A percentile compares a stretch with the other conserved stretches of the same genome.
Evolutionary conservation across 2,329 filamentous ascomycete genomes (phyloP).

Genomic region (Ophiostoma novo-ulmi): DNA sequence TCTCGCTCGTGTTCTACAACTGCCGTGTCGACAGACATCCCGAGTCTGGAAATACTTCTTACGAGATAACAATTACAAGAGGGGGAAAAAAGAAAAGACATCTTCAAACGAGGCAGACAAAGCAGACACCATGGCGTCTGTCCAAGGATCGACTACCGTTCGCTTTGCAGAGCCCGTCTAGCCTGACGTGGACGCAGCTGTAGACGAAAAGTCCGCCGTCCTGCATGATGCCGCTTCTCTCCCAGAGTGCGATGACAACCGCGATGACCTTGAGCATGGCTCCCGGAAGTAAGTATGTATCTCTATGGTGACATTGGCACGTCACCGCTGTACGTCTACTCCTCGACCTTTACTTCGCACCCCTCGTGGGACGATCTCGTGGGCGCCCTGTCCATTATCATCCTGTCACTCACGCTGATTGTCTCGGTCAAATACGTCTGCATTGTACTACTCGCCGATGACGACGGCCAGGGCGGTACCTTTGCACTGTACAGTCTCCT

Average conservation of each 20-base stretch:
- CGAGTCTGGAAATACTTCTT: background rate
- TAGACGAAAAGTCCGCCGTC: background rate
- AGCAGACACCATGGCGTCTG: background rate
- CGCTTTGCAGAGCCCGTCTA: conserved; percentile 13
- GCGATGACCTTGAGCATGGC: conserved; percentile 18
- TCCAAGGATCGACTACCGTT: conserved; percentile 3
- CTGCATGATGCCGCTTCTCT: background rate
- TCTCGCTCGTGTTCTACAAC: background rate
- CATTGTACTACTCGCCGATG: conserved; percentile 61
- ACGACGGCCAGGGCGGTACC: conserved; percentile 62
- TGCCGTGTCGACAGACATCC: background rate
- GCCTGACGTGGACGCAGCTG: background rate
- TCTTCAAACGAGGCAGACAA: background rate
- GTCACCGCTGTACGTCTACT: conserved; percentile 63
- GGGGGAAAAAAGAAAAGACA: background rate
- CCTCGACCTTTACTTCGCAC: conserved; percentile 56
- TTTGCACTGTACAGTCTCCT: conserved; percentile 61
- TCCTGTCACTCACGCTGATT: conserved; percentile 65
- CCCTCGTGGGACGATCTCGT: conserved; percentile 56
- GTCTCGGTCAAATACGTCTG: conserved; percentile 65
- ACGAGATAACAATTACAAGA: background rate
- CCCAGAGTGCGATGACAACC: background rate
- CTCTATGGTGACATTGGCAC: conserved; percentile 64
- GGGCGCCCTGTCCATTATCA: conserved; percentile 61
- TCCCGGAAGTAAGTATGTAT: conserved; percentile 20